Base-by-base conservation (phyloP, 2,329 filamentous ascomycete species). In the Xylariaceae sp. region DNA sequence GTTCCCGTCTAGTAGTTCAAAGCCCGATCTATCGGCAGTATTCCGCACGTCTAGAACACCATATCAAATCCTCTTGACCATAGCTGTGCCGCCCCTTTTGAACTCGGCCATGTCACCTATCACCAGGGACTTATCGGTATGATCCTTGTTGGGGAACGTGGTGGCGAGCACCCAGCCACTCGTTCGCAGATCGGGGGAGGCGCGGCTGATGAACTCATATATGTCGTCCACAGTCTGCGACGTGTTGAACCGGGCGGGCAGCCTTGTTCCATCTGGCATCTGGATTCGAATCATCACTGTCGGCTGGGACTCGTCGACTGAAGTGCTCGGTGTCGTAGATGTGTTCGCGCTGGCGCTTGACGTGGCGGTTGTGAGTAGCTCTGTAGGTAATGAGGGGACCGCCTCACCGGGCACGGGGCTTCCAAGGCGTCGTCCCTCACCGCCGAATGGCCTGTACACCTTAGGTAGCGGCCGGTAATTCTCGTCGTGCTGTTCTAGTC, bases 191-290 rank as follows among this genome's bases (percentile, higher is more conserved):
- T 77, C 78, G 0, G 83, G 68, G 22, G 80, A 85, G 0, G 87
- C 80, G n/a, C 79, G 76, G 54, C 81, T 74, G 56, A 92, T 82
- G 63, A 92, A 92, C 8, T 77, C 75, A 69, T 94, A 92, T 8
- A 95, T 79, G 60, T 92, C 86, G 15, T 83, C 86, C 44, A 95
- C 73, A 0, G 88, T 94, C 63, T 90, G 85, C 0, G 80, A 85
- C 0, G 86, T 85, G 73, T 94, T 94, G 74, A 95, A 95, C 8
- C 88, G 82, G 22, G 86, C 88, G n/a, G 85, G 83, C 21, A 94
- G 74, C 41, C 88, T 80, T 1, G 86, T 87, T 37, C 89, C 89
- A 61, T 92, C 85, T 1, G 86, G 87, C 52, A 94, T 79, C 65
- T 90, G 87, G 53, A 95, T 85, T 62, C 90, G 86, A 39, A 95